Base-by-base conservation (phyloP, 345 rosid species). In the Hypericum perforatum region DNA sequence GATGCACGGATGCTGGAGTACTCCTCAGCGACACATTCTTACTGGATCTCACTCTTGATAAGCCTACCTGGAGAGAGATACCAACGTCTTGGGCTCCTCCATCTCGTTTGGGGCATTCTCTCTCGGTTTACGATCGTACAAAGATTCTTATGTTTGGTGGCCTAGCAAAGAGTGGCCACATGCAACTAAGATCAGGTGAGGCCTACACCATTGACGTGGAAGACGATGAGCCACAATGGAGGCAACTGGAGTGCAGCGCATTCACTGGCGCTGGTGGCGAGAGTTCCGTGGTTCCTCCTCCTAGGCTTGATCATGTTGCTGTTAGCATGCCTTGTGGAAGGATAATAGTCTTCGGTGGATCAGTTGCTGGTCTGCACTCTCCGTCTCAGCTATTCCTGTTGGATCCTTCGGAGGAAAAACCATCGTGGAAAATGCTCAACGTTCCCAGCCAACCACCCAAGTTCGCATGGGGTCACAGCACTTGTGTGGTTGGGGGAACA, bases 241-340 rank as follows among this genome's bases (percentile, higher is more conserved):
- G 78, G 74, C 86, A 78, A 62, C 64, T 90, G 54, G 97, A 82
- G 49, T 86, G 78, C 58, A 79, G 69, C 14, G 68, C 78, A 7
- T 78, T 77, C 52, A 68, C 82, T 1, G 76, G 80, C 8, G 41
- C 72, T 0, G 79, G 94, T n/a, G 66, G 79, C 68, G 88, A 84
- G 63, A 81, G 67, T 43, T 74, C 72, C 1, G 85, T 69, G 37
- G 84, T 75, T 42, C 97, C 95, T 1, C 97, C 90, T 61, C 90
- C 94, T 13, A 77, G 97, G 56, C 90, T 89, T 6, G 97, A 89
- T 66, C 97, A 90, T 32, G 94, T 90, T 37, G 97, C 94, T 13
- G 86, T 86, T 52, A 90, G 90, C 78, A 90, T 86, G 95, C 95
- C 95, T 5, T 84, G 97, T 53, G 95, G 97, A 54, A 71, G 97